phyloP scores from a whole-genome alignment of 1,139 yeast species.

The Groenewaldozyma sp. region DNA sequence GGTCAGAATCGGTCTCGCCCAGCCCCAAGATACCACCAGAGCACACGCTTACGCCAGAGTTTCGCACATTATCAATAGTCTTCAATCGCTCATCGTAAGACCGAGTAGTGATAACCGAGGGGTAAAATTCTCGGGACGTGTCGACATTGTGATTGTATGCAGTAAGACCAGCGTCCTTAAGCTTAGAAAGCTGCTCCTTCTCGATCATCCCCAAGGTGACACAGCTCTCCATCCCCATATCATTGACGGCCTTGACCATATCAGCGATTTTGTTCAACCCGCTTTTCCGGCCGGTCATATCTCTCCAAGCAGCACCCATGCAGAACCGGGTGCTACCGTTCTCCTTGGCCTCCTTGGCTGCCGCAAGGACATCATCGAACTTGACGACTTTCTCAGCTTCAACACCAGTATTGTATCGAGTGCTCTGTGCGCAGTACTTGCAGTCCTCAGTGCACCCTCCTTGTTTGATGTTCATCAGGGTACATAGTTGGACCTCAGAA shows the following conservation, averaged over 20 bases:
- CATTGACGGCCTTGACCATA: constrained; percentile 59
- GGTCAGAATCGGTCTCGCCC: constrained; percentile 68
- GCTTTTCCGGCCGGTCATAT: constrained; percentile 68
- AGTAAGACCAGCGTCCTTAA: constrained; percentile 64
- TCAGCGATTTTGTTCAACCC: constrained; percentile 53
- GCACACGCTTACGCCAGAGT: constrained; percentile 62
- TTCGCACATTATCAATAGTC: constrained; percentile 56
- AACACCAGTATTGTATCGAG: constrained; percentile 58
- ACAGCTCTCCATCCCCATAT: constrained; percentile 65
- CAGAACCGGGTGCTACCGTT: constrained; percentile 75
- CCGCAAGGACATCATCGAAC: constrained; percentile 52
- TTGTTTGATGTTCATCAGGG: constrained; percentile 62
- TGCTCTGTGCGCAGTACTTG: constrained; percentile 70
- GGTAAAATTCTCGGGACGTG: constrained; percentile 70
- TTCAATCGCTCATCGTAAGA: constrained; percentile 58
- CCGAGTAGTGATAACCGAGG: constrained; percentile 61
- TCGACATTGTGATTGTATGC: constrained; percentile 79
- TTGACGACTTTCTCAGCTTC: constrained; percentile 57
- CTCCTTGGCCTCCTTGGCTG: constrained; percentile 54
- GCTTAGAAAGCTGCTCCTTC: constrained; percentile 46
- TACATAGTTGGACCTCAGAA: constrained; percentile 62
- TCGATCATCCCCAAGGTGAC: constrained; percentile 74
- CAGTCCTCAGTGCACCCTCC: constrained; percentile 84
- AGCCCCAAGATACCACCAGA: constrained; percentile 75
- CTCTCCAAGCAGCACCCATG: constrained; percentile 88